Percentiles rank a stretch among this genome's conserved stretches.
Evolutionary conservation across 1,284 basidiomycete genomes (phyloP).

Genomic region (Paramarasmius palmivorus): DNA sequence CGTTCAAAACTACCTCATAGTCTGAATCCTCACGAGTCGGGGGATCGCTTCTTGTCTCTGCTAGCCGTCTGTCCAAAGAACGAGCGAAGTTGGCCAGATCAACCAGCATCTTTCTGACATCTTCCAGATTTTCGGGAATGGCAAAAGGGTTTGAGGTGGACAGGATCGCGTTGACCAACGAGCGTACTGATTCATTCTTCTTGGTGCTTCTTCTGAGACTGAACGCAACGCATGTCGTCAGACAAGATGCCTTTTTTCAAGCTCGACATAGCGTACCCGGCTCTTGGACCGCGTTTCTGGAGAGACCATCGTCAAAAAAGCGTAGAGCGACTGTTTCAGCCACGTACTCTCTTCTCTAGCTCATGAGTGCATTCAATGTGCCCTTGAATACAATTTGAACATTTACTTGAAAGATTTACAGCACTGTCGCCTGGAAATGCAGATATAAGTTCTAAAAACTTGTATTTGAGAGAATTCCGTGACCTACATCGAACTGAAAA

Average conservation of each 20-base stretch:
- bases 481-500: too few relatives aligned
- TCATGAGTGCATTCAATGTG: too few relatives aligned
- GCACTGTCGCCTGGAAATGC: too few relatives aligned
- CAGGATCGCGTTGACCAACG: constrained; percentile 7
- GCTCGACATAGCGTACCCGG: neutral
- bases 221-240: neutral
- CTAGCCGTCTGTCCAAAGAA: constrained; percentile 1
- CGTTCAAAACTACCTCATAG: neutral
- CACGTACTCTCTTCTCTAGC: too few relatives aligned
- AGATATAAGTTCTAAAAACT: too few relatives aligned
- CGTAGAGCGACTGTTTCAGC: too few relatives aligned
- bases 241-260: neutral
- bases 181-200: neutral
- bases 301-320: neutral
- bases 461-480: too few relatives aligned
- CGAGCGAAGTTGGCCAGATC: constrained; percentile 10
- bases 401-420: too few relatives aligned
- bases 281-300: neutral
- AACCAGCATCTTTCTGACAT: constrained; percentile 5
- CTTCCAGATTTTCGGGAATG: constrained; percentile 10
- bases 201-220: neutral
- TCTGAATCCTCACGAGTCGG: neutral
- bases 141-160: constrained; percentile 6
- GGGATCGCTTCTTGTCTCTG: neutral
- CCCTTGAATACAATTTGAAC: too few relatives aligned